Conservation (phyloP, 1,139 yeast genomes). For the Saccharomyces hybrid region DNA sequence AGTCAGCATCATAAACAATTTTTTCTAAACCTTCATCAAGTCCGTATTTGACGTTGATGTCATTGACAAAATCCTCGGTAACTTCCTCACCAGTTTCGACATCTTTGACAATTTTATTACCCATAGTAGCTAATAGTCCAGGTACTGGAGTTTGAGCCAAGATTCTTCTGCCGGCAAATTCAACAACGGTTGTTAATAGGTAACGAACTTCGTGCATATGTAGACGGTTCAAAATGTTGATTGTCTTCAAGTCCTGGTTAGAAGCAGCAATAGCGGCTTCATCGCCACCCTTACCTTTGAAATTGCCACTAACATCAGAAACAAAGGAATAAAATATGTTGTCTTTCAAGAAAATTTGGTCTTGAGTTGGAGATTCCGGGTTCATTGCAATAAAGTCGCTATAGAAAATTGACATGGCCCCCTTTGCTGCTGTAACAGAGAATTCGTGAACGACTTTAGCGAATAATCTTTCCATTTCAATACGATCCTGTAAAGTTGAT, state of each 20-base stretch:
- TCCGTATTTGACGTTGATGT: constrained; percentile 49
- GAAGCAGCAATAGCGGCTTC: constrained; percentile 81
- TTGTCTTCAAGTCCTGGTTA: constrained; percentile 69
- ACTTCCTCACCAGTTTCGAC: constrained; percentile 31
- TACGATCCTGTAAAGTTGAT: constrained; percentile 52
- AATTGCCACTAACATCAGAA: constrained; percentile 62
- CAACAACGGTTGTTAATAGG: constrained; percentile 75
- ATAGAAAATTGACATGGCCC: constrained; percentile 67
- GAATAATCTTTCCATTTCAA: constrained; percentile 67
- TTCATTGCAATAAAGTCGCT: constrained; percentile 77
- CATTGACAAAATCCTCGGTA: constrained; percentile 29
- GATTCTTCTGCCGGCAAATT: constrained; percentile 79
- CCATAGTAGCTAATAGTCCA: constrained; percentile 60
- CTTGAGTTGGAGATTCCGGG: constrained; percentile 55
- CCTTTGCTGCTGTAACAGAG: constrained; percentile 64
- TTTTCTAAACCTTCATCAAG: constrained; percentile 51
- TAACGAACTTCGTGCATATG: constrained; percentile 61
- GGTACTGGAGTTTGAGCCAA: constrained; percentile 96
- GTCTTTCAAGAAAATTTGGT: constrained; percentile 64
- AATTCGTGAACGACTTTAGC: constrained; percentile 73
- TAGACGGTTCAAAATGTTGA: constrained; percentile 58
- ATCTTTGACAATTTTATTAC: constrained; percentile 29
- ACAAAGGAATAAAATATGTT: constrained; percentile 85
- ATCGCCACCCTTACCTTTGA: constrained; percentile 63
- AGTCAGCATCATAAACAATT: constrained; percentile 40